These are phyloP conservation scores for Solanum virginianum DNA, from an alignment of 257 asterid genomes.

Conservation along the genomic window DNA sequence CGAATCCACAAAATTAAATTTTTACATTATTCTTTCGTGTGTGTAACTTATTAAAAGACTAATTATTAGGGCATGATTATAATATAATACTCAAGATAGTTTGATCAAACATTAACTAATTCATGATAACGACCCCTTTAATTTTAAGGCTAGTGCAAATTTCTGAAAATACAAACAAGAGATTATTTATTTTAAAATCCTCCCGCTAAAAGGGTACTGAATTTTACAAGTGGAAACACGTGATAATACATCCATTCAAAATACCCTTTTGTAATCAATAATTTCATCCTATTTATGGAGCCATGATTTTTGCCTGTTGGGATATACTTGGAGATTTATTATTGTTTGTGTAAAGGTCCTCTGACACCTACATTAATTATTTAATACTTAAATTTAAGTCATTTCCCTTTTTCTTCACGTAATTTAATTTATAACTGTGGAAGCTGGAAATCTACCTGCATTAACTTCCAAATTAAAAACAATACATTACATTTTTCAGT, in stretches of 20 bases:
- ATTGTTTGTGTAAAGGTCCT: not conserved
- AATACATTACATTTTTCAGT: not conserved
- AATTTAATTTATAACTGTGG: not conserved
- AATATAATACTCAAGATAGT: not conserved
- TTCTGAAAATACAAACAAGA: not conserved
- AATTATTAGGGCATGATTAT: no score
- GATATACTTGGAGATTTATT: not conserved
- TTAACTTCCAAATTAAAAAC: not conserved
- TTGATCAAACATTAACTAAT: not conserved
- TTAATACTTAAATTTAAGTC: not conserved
- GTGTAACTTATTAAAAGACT: no score
- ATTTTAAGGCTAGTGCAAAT: not conserved
- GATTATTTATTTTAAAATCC: not conserved
- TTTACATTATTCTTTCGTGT: no score
- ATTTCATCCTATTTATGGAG: not conserved
- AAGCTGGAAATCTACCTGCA: not conserved
- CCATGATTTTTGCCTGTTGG: not conserved
- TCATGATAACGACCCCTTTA: not conserved
- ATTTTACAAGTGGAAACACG: constrained; percentile 1
- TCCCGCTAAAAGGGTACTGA: not conserved
- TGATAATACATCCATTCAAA: not conserved
- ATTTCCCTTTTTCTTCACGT: not conserved
- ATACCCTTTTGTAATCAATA: not conserved
- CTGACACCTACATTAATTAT: not conserved
- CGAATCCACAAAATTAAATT: no score